phyloP scores from a whole-genome alignment of 2,329 filamentous ascomycete genomes.

The Neobulgaria alba region DNA sequence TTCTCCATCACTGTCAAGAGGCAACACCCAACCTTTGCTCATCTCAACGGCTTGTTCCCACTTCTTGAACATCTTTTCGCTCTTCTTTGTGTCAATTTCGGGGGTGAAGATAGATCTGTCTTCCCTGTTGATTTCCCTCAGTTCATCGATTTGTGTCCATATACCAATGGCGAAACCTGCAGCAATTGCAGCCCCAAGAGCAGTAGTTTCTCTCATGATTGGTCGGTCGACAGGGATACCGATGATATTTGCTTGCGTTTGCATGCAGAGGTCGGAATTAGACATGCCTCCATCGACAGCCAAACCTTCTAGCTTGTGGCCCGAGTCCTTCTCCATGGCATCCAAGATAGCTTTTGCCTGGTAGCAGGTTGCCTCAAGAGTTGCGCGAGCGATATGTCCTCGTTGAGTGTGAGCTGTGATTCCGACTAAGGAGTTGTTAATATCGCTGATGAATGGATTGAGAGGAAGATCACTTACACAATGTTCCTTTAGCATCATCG shows the following conservation, averaged over 20 bases:
- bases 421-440: constrained; percentile 46
- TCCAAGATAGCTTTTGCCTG: constrained; percentile 67
- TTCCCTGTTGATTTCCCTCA: constrained; percentile 62
- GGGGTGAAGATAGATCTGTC: constrained; percentile 63
- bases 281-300: constrained; percentile 67
- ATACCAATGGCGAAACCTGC: constrained; percentile 69
- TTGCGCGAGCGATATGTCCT: constrained; percentile 63
- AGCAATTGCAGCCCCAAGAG: constrained; percentile 72
- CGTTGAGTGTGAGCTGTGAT: constrained; percentile 62
- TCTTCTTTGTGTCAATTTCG: constrained; percentile 49
- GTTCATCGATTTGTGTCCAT: constrained; percentile 65
- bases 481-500: constrained; percentile 63
- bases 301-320: constrained; percentile 53
- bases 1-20: too few relatives aligned
- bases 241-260: constrained; percentile 73
- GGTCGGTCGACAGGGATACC: constrained; percentile 71
- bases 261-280: constrained; percentile 65
- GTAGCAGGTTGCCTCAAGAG: constrained; percentile 64
- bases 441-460: too few relatives aligned
- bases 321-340: constrained; percentile 64
- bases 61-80: constrained; percentile 54
- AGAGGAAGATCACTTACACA: constrained; percentile 39
- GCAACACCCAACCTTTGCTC: constrained; percentile 58
- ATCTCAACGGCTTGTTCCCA: constrained; percentile 75
- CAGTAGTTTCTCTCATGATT: constrained; percentile 76